Evolutionary conservation across 2,329 filamentous ascomycete genomes (phyloP).

Genomic region (Verticillium klebahnii): DNA sequence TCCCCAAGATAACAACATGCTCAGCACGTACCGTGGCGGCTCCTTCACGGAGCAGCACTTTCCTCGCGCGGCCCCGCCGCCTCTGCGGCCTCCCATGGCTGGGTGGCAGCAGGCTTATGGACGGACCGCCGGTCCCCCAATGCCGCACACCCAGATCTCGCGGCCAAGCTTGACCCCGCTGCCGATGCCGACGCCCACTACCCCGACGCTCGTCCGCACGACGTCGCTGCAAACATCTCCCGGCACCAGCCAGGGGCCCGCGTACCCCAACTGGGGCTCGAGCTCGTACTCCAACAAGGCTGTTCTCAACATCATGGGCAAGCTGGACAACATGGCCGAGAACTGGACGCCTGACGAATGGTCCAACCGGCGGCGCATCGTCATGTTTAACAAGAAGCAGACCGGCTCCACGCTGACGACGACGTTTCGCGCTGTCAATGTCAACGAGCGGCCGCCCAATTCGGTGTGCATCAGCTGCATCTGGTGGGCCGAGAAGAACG

Average conservation of each 20-base stretch:
- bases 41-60: slow-evolving; percentile 46
- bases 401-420: slow-evolving; percentile 75
- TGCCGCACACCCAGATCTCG: slow-evolving; percentile 35
- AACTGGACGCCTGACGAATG: slow-evolving; percentile 82
- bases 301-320: slow-evolving; percentile 76
- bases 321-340: slow-evolving; percentile 78
- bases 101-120: slow-evolving; percentile 39
- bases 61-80: slow-evolving; percentile 25
- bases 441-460: slow-evolving; percentile 73
- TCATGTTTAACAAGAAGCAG: slow-evolving; percentile 83
- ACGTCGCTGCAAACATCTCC: slow-evolving; percentile 44
- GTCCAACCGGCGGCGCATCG: slow-evolving; percentile 73
- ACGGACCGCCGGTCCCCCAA: slow-evolving; percentile 22
- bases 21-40: slow-evolving; percentile 48
- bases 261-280: slow-evolving; percentile 68
- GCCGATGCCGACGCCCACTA: slow-evolving; percentile 39
- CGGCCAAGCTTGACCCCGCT: slow-evolving; percentile 43
- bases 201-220: slow-evolving; percentile 50
- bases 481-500: slow-evolving; percentile 86
- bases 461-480: slow-evolving; percentile 97
- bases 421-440: slow-evolving; percentile 72
- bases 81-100: slow-evolving; percentile 31
- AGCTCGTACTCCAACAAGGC: slow-evolving; percentile 77
- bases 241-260: slow-evolving; percentile 33
- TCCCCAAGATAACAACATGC: slow-evolving; percentile 44